Base-by-base conservation (phyloP, 2,329 filamentous ascomycete species). In the Corynespora cassiicola region DNA sequence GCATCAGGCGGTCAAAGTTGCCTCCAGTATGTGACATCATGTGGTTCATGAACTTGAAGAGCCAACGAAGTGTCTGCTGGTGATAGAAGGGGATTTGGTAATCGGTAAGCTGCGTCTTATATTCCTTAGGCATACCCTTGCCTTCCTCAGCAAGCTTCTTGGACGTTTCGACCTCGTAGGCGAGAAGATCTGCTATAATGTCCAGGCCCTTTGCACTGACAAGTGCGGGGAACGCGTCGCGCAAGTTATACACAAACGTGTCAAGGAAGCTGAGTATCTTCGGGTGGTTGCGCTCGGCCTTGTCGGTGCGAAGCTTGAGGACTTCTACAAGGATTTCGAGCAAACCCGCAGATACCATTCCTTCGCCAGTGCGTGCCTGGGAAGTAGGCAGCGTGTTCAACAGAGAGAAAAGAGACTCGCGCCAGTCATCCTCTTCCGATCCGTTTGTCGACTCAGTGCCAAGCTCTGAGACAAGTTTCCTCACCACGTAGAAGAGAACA, bases 1-100 rank as follows among this genome's bases (percentile, higher is more conserved):
- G 84, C 54, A 99, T 76, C 5, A 96, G 75, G 22, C 94, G 86
- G 63, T 97, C 94, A 39, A 91, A 92, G 42, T 91, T 94, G 41
- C 87, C 88, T 38, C 88, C 66, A 74, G 85, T 78, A 78, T 95
- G 68, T 71, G 87, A 75, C 86, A 97, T 95, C 73, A 97, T 86
- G 65, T 97, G 91, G 55, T 96, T 91, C 47, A 96, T 87, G 62
- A 97, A 96, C 67, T 96, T 96, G 68, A 99, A 86, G 28, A 96
- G 76, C 83, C 89, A 95, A 60, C 95, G 91, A 19, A 99, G 77
- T 12, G 90, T 92, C 66, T 96, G 90, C 64, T 97, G 94, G 54
- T 95, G 87, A 64, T 90, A 90, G 65, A 90, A 96, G 0, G 91
- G 90, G 36, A 97, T 90, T 57, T 90, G 81, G 64, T 96, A 99